Evolutionary conservation across 257 asterid species (phyloP).

Genomic region (Solanum megistacrolobum): DNA sequence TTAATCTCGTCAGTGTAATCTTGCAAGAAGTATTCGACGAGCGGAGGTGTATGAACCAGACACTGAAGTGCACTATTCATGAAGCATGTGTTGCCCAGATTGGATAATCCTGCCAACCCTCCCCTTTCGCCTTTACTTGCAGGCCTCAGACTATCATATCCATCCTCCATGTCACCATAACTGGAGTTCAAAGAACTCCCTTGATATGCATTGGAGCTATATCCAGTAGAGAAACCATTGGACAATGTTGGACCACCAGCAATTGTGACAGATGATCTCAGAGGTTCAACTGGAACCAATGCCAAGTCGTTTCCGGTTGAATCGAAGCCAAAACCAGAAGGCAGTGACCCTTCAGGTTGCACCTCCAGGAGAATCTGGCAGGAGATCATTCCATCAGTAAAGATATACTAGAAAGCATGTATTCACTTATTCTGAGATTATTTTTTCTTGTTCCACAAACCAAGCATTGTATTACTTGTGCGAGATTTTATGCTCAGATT

Average conservation of each 20-base stretch:
- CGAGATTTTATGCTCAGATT: neutral
- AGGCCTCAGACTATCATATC: conserved; percentile 30
- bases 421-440: neutral
- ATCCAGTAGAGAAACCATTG: conserved; percentile 57
- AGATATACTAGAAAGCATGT: neutral
- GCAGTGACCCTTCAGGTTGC: conserved; percentile 36
- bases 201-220: conserved; percentile 38
- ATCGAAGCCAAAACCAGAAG: conserved; percentile 39
- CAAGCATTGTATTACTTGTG: neutral
- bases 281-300: conserved; percentile 72
- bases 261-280: conserved; percentile 61
- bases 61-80: conserved; percentile 97
- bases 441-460: neutral
- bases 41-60: conserved; percentile 89
- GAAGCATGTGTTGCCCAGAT: conserved; percentile 97
- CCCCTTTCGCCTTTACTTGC: conserved; percentile 51
- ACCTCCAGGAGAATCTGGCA: conserved; percentile 84
- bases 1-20: conserved; percentile 83
- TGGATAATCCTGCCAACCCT: conserved; percentile 90
- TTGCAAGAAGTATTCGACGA: conserved; percentile 72
- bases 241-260: conserved; percentile 92
- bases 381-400: neutral
- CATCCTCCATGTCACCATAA: conserved; percentile 53
- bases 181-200: conserved; percentile 38
- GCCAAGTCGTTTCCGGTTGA: conserved; percentile 84